Base-by-base conservation (phyloP, 2,329 filamentous ascomycete species). In the Penicillium sp. region DNA sequence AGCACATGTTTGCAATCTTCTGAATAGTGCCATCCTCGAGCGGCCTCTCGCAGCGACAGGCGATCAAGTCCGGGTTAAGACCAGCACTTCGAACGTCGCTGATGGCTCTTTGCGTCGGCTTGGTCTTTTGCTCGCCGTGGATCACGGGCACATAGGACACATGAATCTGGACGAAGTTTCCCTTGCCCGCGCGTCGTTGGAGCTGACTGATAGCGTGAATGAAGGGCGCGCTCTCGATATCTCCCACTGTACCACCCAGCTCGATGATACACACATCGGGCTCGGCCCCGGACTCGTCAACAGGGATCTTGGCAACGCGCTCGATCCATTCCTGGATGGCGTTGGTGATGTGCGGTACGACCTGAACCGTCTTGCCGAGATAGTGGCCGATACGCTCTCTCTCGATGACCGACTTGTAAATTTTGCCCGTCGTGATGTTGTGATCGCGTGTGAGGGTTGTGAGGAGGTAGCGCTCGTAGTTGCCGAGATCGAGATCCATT, bases 391-490 rank as follows among this genome's bases (percentile, higher is more conserved):
- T 73, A 57, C 84, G 76, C 72, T 87, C 83, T 54, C 82, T 83
- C 64, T 90, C 82, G 62, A 95, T 90, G 46, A 96, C 91, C 63
- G 87, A 83, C 65, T 89, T 80, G 74, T 96, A 97, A 60, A 97
- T 89, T 77, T 97, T 96, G 66, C 93, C 93, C 5, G 92, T 95
- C 3, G 93, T 98, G 72, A 98, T 95, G 72, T 97, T 97, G 77
- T 92, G 89, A 61, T 95, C 90, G 54, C 85, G 79, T 7, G 83
- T 89, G 53, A 97, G 79, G 47, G 85, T 88, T 57, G 92, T 85
- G 64, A 86, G 85, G 47, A 95, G 83, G 67, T 95, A 95, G 38
- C 86, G 80, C 68, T 88, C 86, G 72, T 88, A 88, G 70, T 88
- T 88, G 57, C 86, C 86, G 29, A 89, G 76, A 67, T 89, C 86